Conservation (phyloP, 2,329 filamentous ascomycete genomes). For the Ascosphaera apis region DNA sequence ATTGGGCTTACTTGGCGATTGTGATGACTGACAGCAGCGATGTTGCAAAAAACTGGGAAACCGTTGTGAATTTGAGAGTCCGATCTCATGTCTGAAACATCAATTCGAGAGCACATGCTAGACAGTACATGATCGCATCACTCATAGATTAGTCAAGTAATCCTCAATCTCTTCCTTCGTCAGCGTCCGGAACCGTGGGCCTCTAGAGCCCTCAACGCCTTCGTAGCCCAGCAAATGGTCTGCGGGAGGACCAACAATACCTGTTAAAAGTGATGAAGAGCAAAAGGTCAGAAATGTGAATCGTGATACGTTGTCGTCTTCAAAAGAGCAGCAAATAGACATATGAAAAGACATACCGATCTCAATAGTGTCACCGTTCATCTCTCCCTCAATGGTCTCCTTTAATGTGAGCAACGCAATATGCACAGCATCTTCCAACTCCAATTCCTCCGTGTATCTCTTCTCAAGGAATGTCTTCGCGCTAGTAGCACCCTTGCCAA, state of each 20-base stretch:
- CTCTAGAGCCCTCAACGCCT: constrained; percentile 19
- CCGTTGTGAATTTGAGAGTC: not conserved
- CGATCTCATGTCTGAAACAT: not conserved
- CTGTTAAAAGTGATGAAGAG: constrained; percentile 26
- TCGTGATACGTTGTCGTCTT: too few species aligned
- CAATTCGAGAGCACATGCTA: not conserved
- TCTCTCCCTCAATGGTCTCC: constrained; percentile 98
- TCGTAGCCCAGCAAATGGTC: constrained; percentile 75
- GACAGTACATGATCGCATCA: constrained; percentile 4
- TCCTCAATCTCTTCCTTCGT: constrained; percentile 97
- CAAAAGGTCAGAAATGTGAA: too few species aligned
- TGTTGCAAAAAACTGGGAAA: not conserved
- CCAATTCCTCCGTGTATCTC: constrained; percentile 88
- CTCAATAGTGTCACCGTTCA: constrained; percentile 97
- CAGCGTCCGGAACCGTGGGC: constrained; percentile 37
- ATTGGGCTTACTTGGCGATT: too few species aligned
- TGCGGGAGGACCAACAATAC: constrained; percentile 85
- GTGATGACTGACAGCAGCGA: too few species aligned
- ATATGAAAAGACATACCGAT: constrained; percentile 41
- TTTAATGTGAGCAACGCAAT: constrained; percentile 93
- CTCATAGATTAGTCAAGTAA: constrained; percentile 92
- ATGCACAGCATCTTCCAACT: constrained; percentile 94
- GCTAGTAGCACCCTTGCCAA: constrained; percentile 93
- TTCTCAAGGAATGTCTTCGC: constrained; percentile 99
- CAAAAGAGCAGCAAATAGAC: constrained; percentile 5